phyloP scores from a whole-genome alignment of 805 yeast species.

The Ogataea corticis region DNA sequence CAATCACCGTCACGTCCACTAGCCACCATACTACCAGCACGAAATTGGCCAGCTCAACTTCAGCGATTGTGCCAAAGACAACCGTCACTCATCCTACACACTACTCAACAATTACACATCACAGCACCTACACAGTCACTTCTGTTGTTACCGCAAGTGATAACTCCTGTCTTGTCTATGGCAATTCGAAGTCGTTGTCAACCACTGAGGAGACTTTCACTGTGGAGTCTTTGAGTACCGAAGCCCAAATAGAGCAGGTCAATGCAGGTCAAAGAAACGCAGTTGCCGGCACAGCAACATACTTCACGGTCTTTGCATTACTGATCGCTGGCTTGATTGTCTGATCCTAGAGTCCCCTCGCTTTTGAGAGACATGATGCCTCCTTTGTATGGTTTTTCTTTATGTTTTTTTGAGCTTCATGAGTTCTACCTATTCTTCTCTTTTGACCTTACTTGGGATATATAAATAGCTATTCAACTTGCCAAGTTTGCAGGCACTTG shows the following conservation, averaged over 20 bases:
- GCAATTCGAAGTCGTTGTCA: not conserved
- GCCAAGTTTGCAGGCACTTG: not conserved
- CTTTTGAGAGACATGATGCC: too few relatives aligned
- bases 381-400: too few relatives aligned
- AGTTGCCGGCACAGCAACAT: not conserved
- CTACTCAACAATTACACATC: constrained; percentile 5
- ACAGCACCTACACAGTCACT: constrained; percentile 12
- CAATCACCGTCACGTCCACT: constrained; percentile 12
- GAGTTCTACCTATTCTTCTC: not conserved
- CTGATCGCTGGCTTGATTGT: not conserved
- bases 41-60: not conserved
- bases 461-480: not conserved
- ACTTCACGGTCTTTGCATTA: not conserved
- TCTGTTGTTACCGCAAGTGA: constrained; percentile 3
- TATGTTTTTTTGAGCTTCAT: too few relatives aligned
- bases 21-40: not conserved
- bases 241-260: not conserved
- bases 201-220: not conserved
- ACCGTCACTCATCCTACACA: constrained; percentile 1
- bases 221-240: not conserved
- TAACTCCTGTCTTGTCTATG: constrained; percentile 8
- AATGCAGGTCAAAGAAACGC: not conserved
- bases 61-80: constrained; percentile 2
- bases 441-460: not conserved
- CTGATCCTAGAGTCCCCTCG: not conserved